Evolutionary conservation across 805 yeast species (phyloP).

Genomic region (Kodamaea kaohsiungensis): DNA sequence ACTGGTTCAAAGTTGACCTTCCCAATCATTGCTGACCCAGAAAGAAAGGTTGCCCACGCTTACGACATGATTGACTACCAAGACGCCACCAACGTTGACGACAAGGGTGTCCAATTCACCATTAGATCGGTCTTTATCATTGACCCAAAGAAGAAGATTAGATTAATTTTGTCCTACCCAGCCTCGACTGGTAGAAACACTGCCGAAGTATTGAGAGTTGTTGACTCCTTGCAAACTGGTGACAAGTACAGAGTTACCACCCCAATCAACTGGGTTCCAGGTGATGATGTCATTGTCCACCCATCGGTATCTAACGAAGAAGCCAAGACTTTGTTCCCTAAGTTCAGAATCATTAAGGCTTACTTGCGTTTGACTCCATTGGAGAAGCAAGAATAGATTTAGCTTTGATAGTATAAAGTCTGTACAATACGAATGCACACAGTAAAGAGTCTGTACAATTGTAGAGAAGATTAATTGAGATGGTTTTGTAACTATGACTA

Average conservation of each 20-base stretch:
- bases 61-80: constrained; percentile 89
- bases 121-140: constrained; percentile 91
- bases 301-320: constrained; percentile 76
- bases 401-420: constrained; percentile 9
- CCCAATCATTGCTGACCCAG: constrained; percentile 90
- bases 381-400: constrained; percentile 21
- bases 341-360: constrained; percentile 84
- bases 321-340: constrained; percentile 76
- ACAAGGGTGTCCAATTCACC: constrained; percentile 74
- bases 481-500: not conserved
- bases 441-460: not conserved
- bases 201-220: constrained; percentile 85
- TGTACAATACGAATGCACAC: not conserved
- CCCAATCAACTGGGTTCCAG: constrained; percentile 88
- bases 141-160: constrained; percentile 86
- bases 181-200: constrained; percentile 95
- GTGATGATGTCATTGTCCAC: constrained; percentile 91
- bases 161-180: constrained; percentile 86
- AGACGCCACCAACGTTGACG: constrained; percentile 70
- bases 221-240: constrained; percentile 84
- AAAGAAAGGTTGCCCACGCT: constrained; percentile 79
- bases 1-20: constrained; percentile 74
- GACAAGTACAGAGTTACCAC: constrained; percentile 85
- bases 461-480: not conserved
- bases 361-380: constrained; percentile 71